Percentiles rank a stretch among this genome's conserved stretches.
Conservation (phyloP, 139 green algal genomes). For the Nannochloris sp. region DNA sequence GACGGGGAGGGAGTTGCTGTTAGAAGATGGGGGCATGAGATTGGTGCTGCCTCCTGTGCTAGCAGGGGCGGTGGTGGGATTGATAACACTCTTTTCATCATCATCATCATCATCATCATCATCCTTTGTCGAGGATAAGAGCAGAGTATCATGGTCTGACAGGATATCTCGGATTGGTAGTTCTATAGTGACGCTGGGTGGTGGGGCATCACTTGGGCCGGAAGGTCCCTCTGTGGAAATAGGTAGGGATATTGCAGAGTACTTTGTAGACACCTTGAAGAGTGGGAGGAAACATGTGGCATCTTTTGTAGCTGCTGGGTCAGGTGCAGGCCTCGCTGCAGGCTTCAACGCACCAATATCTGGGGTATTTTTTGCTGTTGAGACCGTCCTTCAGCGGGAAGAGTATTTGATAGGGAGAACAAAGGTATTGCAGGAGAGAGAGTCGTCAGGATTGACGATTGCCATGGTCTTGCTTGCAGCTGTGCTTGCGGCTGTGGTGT, state of each 20-base stretch:
- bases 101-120: conserved; percentile 10
- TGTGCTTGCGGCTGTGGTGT: conserved; percentile 57
- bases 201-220: conserved; percentile 75
- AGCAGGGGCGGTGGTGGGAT: conserved; percentile 16
- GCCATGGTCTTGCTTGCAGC: conserved; percentile 65
- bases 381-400: conserved; percentile 63
- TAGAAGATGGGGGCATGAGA: conserved; percentile 5
- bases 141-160: not conserved
- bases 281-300: conserved; percentile 40
- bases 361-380: conserved; percentile 89
- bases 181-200: conserved; percentile 68
- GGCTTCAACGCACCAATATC: conserved; percentile 92
- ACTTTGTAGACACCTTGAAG: conserved; percentile 45
- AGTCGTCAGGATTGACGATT: conserved; percentile 29
- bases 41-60: conserved; percentile 25
- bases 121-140: not conserved
- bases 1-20: conserved; percentile 8
- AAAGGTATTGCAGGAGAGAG: not conserved
- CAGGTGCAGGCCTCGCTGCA: conserved; percentile 78
- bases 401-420: not conserved
- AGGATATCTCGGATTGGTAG: conserved; percentile 20
- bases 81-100: conserved; percentile 9
- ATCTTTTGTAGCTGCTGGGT: conserved; percentile 74
- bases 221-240: conserved; percentile 94
- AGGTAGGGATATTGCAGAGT: conserved; percentile 58